phyloP scores from a whole-genome alignment of 176 grass and related monocot genomes.

The Carex parvula region DNA sequence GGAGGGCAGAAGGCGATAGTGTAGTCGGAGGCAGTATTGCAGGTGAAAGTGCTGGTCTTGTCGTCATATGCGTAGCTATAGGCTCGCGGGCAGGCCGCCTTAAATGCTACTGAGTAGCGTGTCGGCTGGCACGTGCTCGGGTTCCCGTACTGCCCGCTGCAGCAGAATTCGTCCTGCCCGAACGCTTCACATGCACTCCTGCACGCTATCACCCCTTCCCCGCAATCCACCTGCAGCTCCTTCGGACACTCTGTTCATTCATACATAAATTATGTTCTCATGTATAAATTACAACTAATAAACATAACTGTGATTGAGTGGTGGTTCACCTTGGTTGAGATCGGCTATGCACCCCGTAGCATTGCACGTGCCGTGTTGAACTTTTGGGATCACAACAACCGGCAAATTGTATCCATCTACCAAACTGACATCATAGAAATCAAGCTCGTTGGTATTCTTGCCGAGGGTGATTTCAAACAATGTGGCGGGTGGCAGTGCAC shows the following conservation, averaged over 20 bases:
- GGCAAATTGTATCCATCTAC: slow-evolving; percentile 96
- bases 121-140: slow-evolving; percentile 63
- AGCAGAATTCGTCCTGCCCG: slow-evolving; percentile 75
- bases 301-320: neutral
- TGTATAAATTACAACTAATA: too few relatives aligned
- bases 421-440: slow-evolving; percentile 86
- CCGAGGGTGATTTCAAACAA: slow-evolving; percentile 87
- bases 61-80: slow-evolving; percentile 97
- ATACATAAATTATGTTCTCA: neutral
- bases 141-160: slow-evolving; percentile 77
- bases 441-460: slow-evolving; percentile 42
- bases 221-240: slow-evolving; percentile 67
- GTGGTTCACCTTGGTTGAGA: slow-evolving; percentile 57
- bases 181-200: slow-evolving; percentile 88
- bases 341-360: slow-evolving; percentile 64
- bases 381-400: slow-evolving; percentile 43
- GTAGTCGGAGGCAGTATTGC: slow-evolving; percentile 51
- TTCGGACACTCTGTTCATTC: slow-evolving; percentile 50
- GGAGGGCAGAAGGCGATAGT: slow-evolving; percentile 80
- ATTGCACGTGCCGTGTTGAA: slow-evolving; percentile 49
- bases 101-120: slow-evolving; percentile 67
- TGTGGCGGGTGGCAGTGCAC: slow-evolving; percentile 55
- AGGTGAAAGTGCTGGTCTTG: slow-evolving; percentile 74
- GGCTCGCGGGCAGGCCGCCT: slow-evolving; percentile 71
- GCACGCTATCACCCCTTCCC: slow-evolving; percentile 57